phyloP scores from a whole-genome alignment of 2,329 filamentous ascomycete species.

The Aspergillus sp. region DNA sequence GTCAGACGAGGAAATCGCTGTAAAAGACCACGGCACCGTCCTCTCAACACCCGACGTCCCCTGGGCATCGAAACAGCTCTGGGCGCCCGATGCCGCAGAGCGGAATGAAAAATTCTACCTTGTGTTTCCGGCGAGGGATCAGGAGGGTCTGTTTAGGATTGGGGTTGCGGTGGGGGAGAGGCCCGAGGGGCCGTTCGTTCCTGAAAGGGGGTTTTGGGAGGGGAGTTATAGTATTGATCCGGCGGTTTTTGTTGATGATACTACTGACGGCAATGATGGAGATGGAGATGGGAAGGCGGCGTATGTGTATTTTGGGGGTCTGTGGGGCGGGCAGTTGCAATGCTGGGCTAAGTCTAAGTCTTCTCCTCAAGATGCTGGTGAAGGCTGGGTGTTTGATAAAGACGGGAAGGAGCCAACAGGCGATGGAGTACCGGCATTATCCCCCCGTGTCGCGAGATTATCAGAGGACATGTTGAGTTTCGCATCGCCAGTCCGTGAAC shows the following conservation, averaged over 20 bases:
- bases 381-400: slow-evolving; percentile 56
- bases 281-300: slow-evolving; percentile 36
- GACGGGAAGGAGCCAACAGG: slow-evolving; percentile 61
- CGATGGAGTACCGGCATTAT: slow-evolving; percentile 57
- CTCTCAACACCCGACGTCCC: slow-evolving; percentile 66
- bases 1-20: slow-evolving; percentile 50
- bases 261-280: too few species aligned
- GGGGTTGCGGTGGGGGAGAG: slow-evolving; percentile 65
- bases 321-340: slow-evolving; percentile 80
- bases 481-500: slow-evolving; percentile 54
- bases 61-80: slow-evolving; percentile 77
- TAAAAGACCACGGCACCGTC: slow-evolving; percentile 72
- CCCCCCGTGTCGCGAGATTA: slow-evolving; percentile 66
- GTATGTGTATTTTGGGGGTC: slow-evolving; percentile 74
- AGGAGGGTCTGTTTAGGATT: slow-evolving; percentile 69
- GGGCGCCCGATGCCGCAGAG: slow-evolving; percentile 73
- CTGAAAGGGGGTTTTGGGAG: slow-evolving; percentile 63
- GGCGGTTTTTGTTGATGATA: slow-evolving; percentile 69
- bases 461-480: slow-evolving; percentile 66
- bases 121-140: slow-evolving; percentile 74
- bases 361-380: slow-evolving; percentile 7
- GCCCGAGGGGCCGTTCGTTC: slow-evolving; percentile 68
- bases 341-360: slow-evolving; percentile 64
- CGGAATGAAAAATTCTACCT: slow-evolving; percentile 73
- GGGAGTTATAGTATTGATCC: slow-evolving; percentile 77